Conservation (phyloP, 768 basidiomycete species). For the Hydnomerulius pinastri region DNA sequence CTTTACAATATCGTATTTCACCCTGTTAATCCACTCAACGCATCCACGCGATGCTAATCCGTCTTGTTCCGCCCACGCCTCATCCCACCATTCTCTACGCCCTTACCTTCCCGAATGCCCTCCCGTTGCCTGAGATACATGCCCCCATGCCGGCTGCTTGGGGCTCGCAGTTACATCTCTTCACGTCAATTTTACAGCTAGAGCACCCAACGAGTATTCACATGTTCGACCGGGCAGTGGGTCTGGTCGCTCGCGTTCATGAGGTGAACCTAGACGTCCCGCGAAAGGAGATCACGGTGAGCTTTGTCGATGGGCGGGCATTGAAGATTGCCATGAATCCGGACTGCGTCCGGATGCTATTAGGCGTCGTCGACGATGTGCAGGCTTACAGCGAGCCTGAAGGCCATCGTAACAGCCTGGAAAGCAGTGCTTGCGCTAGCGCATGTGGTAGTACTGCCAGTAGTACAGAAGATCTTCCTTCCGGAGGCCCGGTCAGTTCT, state of each 20-base stretch:
- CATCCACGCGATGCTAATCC: conserved; percentile 53
- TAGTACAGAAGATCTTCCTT: conserved; percentile 19
- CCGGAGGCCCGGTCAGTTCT: conserved; percentile 16
- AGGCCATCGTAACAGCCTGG: conserved; percentile 32
- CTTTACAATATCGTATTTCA: conserved; percentile 19
- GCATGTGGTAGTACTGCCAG: conserved; percentile 16
- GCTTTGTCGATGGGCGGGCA: conserved; percentile 56
- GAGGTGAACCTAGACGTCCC: conserved; percentile 66
- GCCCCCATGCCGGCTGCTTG: conserved; percentile 50
- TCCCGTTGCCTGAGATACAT: conserved; percentile 38
- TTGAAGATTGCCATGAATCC: conserved; percentile 50
- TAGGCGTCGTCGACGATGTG: conserved; percentile 55
- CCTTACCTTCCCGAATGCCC: conserved; percentile 48
- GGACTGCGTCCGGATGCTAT: conserved; percentile 46
- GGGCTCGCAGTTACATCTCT: conserved; percentile 52
- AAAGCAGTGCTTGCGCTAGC: conserved; percentile 25
- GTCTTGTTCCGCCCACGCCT: conserved; percentile 45
- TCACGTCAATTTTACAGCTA: conserved; percentile 51
- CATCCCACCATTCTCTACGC: conserved; percentile 61
- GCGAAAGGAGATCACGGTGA: conserved; percentile 46
- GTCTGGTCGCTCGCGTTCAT: conserved; percentile 53
- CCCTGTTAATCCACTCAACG: conserved; percentile 23
- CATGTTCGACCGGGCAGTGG: conserved; percentile 61
- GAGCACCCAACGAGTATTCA: conserved; percentile 54
- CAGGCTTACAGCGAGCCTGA: conserved; percentile 43